Conservation (phyloP, 2,329 filamentous ascomycete genomes). For the Alternaria gaisen region DNA sequence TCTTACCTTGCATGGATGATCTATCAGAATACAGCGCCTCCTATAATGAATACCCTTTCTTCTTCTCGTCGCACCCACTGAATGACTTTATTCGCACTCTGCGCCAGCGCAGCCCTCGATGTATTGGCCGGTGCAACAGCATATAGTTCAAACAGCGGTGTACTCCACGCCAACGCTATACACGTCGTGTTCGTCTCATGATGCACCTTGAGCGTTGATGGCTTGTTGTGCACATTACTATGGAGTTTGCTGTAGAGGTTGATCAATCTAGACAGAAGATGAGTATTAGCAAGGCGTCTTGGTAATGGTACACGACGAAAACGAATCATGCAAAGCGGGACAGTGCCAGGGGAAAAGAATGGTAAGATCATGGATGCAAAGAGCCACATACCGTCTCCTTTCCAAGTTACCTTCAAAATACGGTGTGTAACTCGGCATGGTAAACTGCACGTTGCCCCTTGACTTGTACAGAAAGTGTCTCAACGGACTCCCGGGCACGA, state of each 20-base stretch:
- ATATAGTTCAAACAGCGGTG: slow-evolving; percentile 91
- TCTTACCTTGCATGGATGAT: background rate
- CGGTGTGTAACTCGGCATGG: slow-evolving; percentile 82
- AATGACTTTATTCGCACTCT: slow-evolving; percentile 86
- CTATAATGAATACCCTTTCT: slow-evolving; percentile 94
- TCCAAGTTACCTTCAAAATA: slow-evolving; percentile 69
- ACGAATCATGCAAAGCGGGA: background rate
- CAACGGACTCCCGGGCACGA: slow-evolving; percentile 81
- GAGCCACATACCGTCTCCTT: slow-evolving; percentile 64
- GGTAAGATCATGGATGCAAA: background rate
- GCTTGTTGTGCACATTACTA: slow-evolving; percentile 81
- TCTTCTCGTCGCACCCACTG: slow-evolving; percentile 94
- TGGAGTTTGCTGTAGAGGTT: slow-evolving; percentile 87
- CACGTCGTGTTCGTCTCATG: slow-evolving; percentile 76
- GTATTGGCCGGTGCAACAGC: slow-evolving; percentile 83
- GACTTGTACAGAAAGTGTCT: slow-evolving; percentile 97
- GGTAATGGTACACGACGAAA: background rate
- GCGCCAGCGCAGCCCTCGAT: slow-evolving; percentile 72
- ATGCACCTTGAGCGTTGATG: slow-evolving; percentile 85
- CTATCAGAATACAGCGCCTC: slow-evolving; percentile 77
- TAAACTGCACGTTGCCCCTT: slow-evolving; percentile 92
- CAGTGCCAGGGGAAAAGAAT: background rate
- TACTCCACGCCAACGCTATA: slow-evolving; percentile 88
- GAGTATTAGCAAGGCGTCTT: background rate
- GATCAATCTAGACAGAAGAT: slow-evolving; percentile 57